These are phyloP conservation scores for Syzygium jambos DNA, from an alignment of 345 rosid species.

Conservation along the genomic window DNA sequence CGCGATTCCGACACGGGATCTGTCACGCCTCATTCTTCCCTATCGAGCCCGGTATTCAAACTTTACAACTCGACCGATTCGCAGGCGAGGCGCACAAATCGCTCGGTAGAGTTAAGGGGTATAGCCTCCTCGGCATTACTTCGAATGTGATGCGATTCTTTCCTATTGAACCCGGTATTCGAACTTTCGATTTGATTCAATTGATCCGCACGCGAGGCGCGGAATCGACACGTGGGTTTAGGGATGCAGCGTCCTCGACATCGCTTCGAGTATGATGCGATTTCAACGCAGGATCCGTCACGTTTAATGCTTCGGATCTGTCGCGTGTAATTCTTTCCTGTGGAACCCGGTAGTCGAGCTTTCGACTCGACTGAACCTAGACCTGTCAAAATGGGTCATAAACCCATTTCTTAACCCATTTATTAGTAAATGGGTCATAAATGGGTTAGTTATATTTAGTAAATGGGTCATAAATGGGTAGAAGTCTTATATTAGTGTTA, in stretches of 20 bases:
- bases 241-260: rapidly evolving
- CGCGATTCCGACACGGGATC: background rate
- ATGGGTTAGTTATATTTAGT: too few relatives aligned
- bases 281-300: rapidly evolving
- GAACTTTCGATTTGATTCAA: background rate
- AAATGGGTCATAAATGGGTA: too few relatives aligned
- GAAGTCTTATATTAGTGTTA: too few relatives aligned
- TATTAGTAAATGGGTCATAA: too few relatives aligned
- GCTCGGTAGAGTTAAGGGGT: background rate
- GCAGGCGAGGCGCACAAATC: rapidly evolving
- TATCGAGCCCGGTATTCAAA: background rate
- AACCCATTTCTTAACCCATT: too few relatives aligned
- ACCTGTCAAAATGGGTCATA: too few relatives aligned
- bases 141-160: background rate
- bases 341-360: too few relatives aligned
- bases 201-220: too few relatives aligned
- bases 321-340: too few relatives aligned
- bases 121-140: background rate
- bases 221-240: rapidly evolving
- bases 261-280: background rate
- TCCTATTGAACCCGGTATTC: background rate
- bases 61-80: background rate
- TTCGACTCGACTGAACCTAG: too few relatives aligned
- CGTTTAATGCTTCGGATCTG: background rate
- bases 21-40: background rate